These are phyloP conservation scores for Calonectria pteridis DNA, from an alignment of 2,329 filamentous ascomycete species.

Conservation along the genomic window DNA sequence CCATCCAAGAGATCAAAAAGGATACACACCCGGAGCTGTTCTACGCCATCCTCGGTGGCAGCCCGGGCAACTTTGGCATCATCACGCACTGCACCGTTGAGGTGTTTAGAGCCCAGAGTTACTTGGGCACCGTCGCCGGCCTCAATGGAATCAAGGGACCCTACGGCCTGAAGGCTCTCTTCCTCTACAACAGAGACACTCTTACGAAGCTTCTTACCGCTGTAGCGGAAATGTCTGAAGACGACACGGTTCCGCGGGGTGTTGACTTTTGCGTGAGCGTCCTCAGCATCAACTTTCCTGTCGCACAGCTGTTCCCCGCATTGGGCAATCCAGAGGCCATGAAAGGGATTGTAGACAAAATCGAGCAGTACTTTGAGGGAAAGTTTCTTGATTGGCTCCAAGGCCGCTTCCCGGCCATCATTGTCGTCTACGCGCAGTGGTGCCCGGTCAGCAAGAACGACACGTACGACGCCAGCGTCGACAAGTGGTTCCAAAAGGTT, in stretches of 20 bases:
- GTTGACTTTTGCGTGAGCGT: slow-evolving; percentile 62
- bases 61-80: slow-evolving; percentile 69
- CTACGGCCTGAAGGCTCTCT: slow-evolving; percentile 54
- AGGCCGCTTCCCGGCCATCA: slow-evolving; percentile 53
- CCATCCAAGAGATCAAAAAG: slow-evolving; percentile 60
- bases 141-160: slow-evolving; percentile 35
- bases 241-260: slow-evolving; percentile 57
- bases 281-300: slow-evolving; percentile 54
- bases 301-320: slow-evolving; percentile 52
- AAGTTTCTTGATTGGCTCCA: slow-evolving; percentile 52
- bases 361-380: slow-evolving; percentile 51
- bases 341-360: slow-evolving; percentile 47
- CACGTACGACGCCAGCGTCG: slow-evolving; percentile 47
- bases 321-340: slow-evolving; percentile 44
- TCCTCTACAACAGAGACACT: slow-evolving; percentile 53
- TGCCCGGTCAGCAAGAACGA: slow-evolving; percentile 55
- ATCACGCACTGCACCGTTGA: slow-evolving; percentile 65
- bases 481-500: slow-evolving; percentile 57
- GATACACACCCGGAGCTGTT: slow-evolving; percentile 67
- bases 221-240: slow-evolving; percentile 59
- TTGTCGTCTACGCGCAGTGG: slow-evolving; percentile 63
- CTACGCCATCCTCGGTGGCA: slow-evolving; percentile 69
- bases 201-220: slow-evolving; percentile 54
- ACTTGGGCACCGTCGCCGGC: slow-evolving; percentile 46
- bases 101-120: slow-evolving; percentile 52